Conservation (phyloP, 306 rosid genomes). For the Astragalus glycyphyllos region DNA sequence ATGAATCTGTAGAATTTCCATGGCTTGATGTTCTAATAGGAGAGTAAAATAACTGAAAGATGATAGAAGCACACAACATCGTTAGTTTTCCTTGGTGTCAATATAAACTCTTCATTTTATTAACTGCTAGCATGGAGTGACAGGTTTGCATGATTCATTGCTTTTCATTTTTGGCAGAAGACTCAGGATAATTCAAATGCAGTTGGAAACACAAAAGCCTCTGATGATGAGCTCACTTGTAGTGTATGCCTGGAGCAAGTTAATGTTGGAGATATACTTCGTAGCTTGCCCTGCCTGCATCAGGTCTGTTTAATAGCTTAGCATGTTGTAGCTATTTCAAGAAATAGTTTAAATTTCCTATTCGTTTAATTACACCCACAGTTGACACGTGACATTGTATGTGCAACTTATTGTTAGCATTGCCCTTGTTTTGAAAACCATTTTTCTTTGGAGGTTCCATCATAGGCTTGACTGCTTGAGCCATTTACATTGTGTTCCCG, state of each 20-base stretch:
- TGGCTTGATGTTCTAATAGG: conserved; percentile 4
- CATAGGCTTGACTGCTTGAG: background rate
- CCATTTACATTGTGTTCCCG: background rate
- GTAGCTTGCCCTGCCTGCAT: conserved; percentile 97
- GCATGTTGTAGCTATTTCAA: background rate
- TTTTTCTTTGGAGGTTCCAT: conserved; percentile 29
- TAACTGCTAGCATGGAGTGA: background rate
- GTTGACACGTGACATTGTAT: conserved; percentile 2
- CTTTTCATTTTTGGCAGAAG: conserved; percentile 54
- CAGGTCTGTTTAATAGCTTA: conserved; percentile 60
- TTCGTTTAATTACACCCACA: conserved; percentile 3
- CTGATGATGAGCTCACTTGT: conserved; percentile 92
- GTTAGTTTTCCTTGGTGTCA: conserved; percentile 11
- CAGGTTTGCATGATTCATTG: conserved; percentile 18
- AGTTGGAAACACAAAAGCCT: conserved; percentile 62
- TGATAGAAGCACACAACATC: background rate
- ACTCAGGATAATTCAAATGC: conserved; percentile 61
- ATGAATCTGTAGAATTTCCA: conserved; percentile 6
- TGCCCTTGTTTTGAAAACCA: background rate
- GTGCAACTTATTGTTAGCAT: background rate
- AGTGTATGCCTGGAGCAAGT: conserved; percentile 99
- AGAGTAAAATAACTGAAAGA: conserved; percentile 16
- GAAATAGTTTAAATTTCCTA: conserved; percentile 6
- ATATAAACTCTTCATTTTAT: background rate
- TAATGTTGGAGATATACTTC: conserved; percentile 79